phyloP scores from a whole-genome alignment of 1,284 basidiomycete species.

The Mycosarcoma maydis region DNA sequence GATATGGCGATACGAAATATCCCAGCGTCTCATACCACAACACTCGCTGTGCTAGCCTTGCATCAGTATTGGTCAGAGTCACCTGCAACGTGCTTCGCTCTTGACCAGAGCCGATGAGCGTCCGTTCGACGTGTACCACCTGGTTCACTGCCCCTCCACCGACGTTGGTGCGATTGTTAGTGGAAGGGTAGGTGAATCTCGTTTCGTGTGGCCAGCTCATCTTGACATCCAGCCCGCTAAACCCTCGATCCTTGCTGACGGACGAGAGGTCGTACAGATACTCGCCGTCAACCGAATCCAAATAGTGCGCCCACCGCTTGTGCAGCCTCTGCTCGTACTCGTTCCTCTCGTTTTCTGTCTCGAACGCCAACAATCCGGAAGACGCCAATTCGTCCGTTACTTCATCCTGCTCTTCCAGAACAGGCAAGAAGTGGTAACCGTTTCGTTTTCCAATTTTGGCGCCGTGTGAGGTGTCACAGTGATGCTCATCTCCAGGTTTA shows the following conservation, averaged over 20 bases:
- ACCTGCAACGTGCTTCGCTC: slow-evolving; percentile 79
- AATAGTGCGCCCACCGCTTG: slow-evolving; percentile 20
- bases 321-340: slow-evolving; percentile 20
- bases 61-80: slow-evolving; percentile 75
- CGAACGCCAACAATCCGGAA: slow-evolving; percentile 18
- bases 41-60: slow-evolving; percentile 70
- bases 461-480: not conserved
- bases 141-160: not conserved
- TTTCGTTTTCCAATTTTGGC: not conserved
- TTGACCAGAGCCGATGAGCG: slow-evolving; percentile 80
- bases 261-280: slow-evolving; percentile 21
- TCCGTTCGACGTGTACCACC: slow-evolving; percentile 73
- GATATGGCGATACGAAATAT: slow-evolving; percentile 87
- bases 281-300: slow-evolving; percentile 21
- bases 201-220: slow-evolving; percentile 69
- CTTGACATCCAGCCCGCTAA: slow-evolving; percentile 41
- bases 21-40: slow-evolving; percentile 91
- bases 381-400: slow-evolving; percentile 32
- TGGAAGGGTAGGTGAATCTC: slow-evolving; percentile 66
- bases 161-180: not conserved
- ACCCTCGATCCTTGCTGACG: not conserved
- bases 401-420: slow-evolving; percentile 22
- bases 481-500: slow-evolving; percentile 4
- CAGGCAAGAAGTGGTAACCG: slow-evolving; percentile 10
- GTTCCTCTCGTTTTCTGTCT: slow-evolving; percentile 24